Evolutionary conservation across 768 basidiomycete species (phyloP), one percentile per base, ranked within the genome.

Genomic region (Suillus subalutaceus): DNA sequence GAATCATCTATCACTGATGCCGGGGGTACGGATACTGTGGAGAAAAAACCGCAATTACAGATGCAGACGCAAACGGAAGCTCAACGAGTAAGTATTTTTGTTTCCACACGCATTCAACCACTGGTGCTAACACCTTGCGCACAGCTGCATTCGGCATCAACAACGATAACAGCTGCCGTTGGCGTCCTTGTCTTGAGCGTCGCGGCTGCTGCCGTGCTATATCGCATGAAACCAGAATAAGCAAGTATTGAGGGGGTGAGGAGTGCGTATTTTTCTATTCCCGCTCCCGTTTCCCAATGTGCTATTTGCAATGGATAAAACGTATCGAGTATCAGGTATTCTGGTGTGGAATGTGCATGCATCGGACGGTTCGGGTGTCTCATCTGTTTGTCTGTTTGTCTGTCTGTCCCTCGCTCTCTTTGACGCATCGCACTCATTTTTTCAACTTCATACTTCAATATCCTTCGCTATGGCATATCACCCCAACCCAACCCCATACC

Each of bases 151-250:
- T 62, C 74, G 74, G 75, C 71, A 75, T 37, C 73, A 74, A 30
- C 38, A 13, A 43, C 74, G 66, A 57, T 79, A 69, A 87, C 69
- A 65, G 83, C 89, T 2, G 89, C 87, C 6, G 76, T 90, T 4
- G 90, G 90, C 6, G 85, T 91, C 9, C 73, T 91, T 20, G 82
- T 92, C 5, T 75, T 92, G 37, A 82, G 88, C 60, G 84, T 90
- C 9, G 89, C 88, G 4, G 89, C 91, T 3, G 89, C 85, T 15
- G 90, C 90, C 8, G 90, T 92, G 60, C 77, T 90, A 71, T 91
- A 90, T 89, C 83, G 88, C 68, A 87, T 90, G 37, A 87, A 86
- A 67, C 79, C 80, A 41, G 81, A 83, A 37, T 77, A 72, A 62
- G 69, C 30, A 20, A 59, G 20, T 64, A 13, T 43, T 13, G 32